Evolutionary conservation across 306 rosid genomes (phyloP).

Genomic region (Fragaria nilgerrensis): DNA sequence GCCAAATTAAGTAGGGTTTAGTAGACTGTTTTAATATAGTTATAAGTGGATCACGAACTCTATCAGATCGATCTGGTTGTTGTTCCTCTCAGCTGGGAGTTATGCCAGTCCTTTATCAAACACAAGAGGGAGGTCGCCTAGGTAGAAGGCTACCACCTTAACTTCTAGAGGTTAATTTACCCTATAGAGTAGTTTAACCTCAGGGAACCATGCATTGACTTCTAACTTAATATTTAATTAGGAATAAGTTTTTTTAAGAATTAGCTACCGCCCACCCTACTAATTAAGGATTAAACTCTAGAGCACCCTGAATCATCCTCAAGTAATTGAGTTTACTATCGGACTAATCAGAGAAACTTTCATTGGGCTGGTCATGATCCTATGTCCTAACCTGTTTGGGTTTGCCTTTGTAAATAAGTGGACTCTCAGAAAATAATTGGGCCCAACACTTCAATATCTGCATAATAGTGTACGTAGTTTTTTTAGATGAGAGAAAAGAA

Average conservation of each 20-base stretch:
- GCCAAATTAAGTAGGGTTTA: background rate
- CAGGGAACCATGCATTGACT: conserved; percentile 11
- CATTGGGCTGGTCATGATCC: too few species aligned
- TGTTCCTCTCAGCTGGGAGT: background rate
- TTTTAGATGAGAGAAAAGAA: too few species aligned
- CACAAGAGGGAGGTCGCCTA: background rate
- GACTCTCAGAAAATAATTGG: too few species aligned
- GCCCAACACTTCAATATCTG: too few species aligned
- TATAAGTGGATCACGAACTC: background rate
- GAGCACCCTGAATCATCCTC: too few species aligned
- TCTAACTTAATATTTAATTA: background rate
- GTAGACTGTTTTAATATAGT: too few species aligned
- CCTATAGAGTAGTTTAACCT: background rate
- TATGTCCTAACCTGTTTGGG: too few species aligned
- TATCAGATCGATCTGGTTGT: background rate
- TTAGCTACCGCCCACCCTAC: background rate
- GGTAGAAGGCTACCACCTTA: background rate
- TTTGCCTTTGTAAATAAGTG: too few species aligned
- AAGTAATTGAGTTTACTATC: too few species aligned
- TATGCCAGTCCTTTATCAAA: background rate
- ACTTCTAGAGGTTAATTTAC: background rate
- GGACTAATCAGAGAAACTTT: too few species aligned
- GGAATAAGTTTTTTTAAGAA: background rate
- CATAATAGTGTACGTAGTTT: too few species aligned
- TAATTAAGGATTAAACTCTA: background rate